Percentiles rank a stretch among this genome's conserved stretches.
Conservation (phyloP, 1,139 yeast genomes). For the Suhomyces coccinellae region DNA sequence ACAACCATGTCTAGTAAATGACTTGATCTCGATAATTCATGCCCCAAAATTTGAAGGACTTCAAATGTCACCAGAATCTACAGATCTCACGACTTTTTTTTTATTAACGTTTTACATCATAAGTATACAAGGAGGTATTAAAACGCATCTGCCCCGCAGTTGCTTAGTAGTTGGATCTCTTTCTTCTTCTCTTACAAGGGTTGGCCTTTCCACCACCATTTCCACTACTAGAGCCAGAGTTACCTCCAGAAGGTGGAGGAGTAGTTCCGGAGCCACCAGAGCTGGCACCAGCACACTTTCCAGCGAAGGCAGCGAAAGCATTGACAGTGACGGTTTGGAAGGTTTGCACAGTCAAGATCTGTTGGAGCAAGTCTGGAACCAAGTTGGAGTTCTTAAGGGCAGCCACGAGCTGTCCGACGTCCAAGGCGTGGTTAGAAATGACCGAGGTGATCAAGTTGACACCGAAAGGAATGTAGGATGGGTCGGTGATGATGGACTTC, state of each 20-base stretch:
- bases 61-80: no score
- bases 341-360: slow-evolving; percentile 36
- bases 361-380: slow-evolving; percentile 36
- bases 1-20: no score
- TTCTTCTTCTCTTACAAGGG: slow-evolving; percentile 40
- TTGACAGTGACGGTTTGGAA: slow-evolving; percentile 40
- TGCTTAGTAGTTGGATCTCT: slow-evolving; percentile 28
- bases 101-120: slow-evolving; percentile 5
- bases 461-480: slow-evolving; percentile 40
- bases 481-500: slow-evolving; percentile 41
- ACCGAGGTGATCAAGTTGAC: slow-evolving; percentile 34
- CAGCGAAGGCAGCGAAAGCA: slow-evolving; percentile 46
- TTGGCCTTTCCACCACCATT: slow-evolving; percentile 17
- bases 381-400: slow-evolving; percentile 42
- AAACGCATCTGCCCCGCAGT: slow-evolving; percentile 12
- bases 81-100: neutral
- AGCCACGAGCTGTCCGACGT: slow-evolving; percentile 26
- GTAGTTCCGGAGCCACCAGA: slow-evolving; percentile 12
- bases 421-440: slow-evolving; percentile 32
- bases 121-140: slow-evolving; percentile 11
- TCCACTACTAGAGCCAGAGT: slow-evolving; percentile 11
- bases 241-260: slow-evolving; percentile 9
- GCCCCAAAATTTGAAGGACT: no score
- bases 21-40: no score
- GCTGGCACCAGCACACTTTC: slow-evolving; percentile 30